phyloP scores from a whole-genome alignment of 495 filamentous ascomycete genomes.

The Aspergillus taichungensis region DNA sequence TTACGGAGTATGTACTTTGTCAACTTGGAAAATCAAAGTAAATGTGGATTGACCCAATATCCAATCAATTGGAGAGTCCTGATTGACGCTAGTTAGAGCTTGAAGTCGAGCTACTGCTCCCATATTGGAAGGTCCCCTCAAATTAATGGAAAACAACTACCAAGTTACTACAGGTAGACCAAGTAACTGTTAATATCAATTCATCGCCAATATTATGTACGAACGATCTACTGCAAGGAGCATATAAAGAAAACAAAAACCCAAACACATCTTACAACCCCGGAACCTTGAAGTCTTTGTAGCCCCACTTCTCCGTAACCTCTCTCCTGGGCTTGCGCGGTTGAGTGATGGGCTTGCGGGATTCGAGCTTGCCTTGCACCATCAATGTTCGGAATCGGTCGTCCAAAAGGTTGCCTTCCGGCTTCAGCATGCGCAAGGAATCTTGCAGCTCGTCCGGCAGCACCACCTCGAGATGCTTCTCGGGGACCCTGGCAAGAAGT shows the following conservation, averaged over 20 bases:
- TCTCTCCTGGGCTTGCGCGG: conserved; percentile 68
- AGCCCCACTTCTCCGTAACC: conserved; percentile 89
- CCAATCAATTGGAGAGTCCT: no score
- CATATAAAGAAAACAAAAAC: conserved; percentile 13
- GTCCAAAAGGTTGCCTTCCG: conserved; percentile 86
- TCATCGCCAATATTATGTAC: no score
- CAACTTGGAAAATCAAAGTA: no score
- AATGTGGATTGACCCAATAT: no score
- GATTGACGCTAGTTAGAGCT: no score
- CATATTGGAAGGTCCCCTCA: no score
- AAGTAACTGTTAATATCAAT: no score
- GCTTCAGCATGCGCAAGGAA: conserved; percentile 78
- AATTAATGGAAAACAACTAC: no score
- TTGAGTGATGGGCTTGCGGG: conserved; percentile 64
- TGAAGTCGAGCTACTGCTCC: no score
- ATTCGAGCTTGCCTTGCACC: conserved; percentile 81
- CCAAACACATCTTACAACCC: conserved; percentile 22
- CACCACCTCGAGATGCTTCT: conserved; percentile 76
- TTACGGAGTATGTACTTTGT: neutral
- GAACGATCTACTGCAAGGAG: no score
- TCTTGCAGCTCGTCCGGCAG: conserved; percentile 91
- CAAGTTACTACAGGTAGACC: no score
- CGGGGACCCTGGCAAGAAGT: conserved; percentile 49
- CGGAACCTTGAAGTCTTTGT: conserved; percentile 79
- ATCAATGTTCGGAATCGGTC: conserved; percentile 86